Conservation (phyloP, 805 yeast genomes). For the Saccharomyces eubayanus region DNA sequence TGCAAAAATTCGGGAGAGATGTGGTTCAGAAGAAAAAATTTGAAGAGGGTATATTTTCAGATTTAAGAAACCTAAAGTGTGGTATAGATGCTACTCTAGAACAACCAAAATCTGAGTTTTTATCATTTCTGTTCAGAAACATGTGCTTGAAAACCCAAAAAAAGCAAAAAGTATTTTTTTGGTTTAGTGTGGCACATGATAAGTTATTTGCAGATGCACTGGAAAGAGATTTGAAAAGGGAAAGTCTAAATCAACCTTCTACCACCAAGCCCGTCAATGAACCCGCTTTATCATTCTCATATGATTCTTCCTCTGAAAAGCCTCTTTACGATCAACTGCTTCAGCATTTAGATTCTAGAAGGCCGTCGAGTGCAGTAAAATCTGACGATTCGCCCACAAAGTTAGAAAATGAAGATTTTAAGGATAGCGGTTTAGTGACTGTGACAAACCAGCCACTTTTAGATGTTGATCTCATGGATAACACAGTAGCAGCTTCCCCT, state of each 20-base stretch:
- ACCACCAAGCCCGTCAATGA: slow-evolving; percentile 68
- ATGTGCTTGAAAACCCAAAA: slow-evolving; percentile 88
- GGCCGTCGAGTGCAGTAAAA: slow-evolving; percentile 3
- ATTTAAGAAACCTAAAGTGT: slow-evolving; percentile 75
- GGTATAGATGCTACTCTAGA: slow-evolving; percentile 84
- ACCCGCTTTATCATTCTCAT: slow-evolving; percentile 72
- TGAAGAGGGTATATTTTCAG: slow-evolving; percentile 93
- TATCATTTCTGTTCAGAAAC: slow-evolving; percentile 76
- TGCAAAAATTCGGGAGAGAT: slow-evolving; percentile 82
- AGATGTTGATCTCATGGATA: background rate
- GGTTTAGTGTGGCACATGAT: slow-evolving; percentile 95
- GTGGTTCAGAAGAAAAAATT: slow-evolving; percentile 84
- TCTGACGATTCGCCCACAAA: slow-evolving; percentile 3
- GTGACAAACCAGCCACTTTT: background rate
- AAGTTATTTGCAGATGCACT: slow-evolving; percentile 86
- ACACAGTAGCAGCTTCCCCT: background rate
- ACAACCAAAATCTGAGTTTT: slow-evolving; percentile 74
- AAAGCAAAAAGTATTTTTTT: slow-evolving; percentile 92
- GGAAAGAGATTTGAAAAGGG: slow-evolving; percentile 84
- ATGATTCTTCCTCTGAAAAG: slow-evolving; percentile 38
- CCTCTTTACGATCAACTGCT: slow-evolving; percentile 48
- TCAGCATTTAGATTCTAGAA: slow-evolving; percentile 33
- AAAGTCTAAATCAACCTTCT: slow-evolving; percentile 48
- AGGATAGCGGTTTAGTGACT: background rate
- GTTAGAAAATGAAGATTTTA: background rate